Conservation (phyloP, 768 basidiomycete species). For the Clathrus columnatus region DNA sequence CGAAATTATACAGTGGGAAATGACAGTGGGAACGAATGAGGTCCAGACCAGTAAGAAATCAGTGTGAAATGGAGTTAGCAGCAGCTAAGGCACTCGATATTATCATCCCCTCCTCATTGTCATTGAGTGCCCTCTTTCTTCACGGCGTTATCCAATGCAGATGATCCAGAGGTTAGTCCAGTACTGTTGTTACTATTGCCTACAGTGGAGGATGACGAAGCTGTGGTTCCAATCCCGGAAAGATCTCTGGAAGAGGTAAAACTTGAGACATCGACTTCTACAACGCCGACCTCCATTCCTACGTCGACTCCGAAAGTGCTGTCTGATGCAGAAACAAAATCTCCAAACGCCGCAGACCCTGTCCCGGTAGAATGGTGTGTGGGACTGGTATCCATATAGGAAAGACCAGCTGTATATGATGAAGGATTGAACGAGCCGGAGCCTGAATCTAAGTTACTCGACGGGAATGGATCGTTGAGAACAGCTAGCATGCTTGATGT, state of each 20-base stretch:
- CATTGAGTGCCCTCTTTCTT: background rate
- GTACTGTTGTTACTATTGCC: no score
- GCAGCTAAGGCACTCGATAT: background rate
- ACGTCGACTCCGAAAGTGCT: conserved; percentile 37
- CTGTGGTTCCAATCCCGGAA: no score
- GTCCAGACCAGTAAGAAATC: background rate
- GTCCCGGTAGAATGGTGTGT: conserved; percentile 56
- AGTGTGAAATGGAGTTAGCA: background rate
- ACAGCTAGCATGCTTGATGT: conserved; percentile 89
- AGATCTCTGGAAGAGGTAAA: no score
- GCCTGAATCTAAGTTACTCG: conserved; percentile 57
- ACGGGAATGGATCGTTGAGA: conserved; percentile 61
- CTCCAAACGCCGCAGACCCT: conserved; percentile 56
- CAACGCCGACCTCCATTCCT: conserved; percentile 38
- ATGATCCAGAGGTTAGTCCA: background rate
- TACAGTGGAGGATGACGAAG: no score
- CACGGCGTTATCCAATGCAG: background rate
- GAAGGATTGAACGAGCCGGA: conserved; percentile 48
- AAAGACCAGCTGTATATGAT: conserved; percentile 32
- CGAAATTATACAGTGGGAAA: background rate
- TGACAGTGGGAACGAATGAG: no score
- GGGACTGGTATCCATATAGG: conserved; percentile 68
- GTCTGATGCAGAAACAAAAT: conserved; percentile 53
- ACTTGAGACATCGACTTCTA: background rate
- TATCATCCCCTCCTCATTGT: background rate